Evolutionary conservation across 306 rosid species (phyloP).

Genomic region (Cucurbita pepo): DNA sequence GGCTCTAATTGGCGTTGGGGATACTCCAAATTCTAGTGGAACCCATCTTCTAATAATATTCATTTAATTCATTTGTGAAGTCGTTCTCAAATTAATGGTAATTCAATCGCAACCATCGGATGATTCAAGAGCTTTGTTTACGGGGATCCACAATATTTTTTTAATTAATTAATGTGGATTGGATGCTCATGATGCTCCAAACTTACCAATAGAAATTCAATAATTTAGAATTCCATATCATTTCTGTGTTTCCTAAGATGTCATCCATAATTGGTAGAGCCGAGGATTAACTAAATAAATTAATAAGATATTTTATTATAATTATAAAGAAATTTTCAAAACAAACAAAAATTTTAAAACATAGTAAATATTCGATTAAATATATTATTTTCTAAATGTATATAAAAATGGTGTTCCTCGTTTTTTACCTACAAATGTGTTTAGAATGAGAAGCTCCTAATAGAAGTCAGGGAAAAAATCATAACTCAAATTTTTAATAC

Average conservation of each 20-base stretch:
- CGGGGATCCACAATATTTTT: not conserved
- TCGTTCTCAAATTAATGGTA: not conserved
- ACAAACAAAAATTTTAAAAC: not conserved
- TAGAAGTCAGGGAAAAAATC: too few species aligned
- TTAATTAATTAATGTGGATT: not conserved
- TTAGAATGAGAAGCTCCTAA: too few species aligned
- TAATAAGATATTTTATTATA: too few species aligned
- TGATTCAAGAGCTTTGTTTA: not conserved
- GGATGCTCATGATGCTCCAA: not conserved
- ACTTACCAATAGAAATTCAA: not conserved
- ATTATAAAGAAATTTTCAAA: not conserved
- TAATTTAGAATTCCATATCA: not conserved
- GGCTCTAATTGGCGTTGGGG: not conserved
- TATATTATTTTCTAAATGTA: too few species aligned
- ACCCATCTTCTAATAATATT: not conserved
- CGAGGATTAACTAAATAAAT: not conserved
- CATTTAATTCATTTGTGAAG: not conserved
- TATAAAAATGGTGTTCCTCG: too few species aligned
- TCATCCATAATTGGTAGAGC: not conserved
- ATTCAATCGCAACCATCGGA: not conserved
- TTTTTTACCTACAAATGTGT: too few species aligned
- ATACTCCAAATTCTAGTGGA: slow-evolving; percentile 2
- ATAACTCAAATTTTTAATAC: too few species aligned
- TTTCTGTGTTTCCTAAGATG: not conserved
- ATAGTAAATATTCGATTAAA: too few species aligned